These are phyloP conservation scores for Phalaenopsis hybrid DNA, from an alignment of 116 monocot species.

Conservation along the genomic window DNA sequence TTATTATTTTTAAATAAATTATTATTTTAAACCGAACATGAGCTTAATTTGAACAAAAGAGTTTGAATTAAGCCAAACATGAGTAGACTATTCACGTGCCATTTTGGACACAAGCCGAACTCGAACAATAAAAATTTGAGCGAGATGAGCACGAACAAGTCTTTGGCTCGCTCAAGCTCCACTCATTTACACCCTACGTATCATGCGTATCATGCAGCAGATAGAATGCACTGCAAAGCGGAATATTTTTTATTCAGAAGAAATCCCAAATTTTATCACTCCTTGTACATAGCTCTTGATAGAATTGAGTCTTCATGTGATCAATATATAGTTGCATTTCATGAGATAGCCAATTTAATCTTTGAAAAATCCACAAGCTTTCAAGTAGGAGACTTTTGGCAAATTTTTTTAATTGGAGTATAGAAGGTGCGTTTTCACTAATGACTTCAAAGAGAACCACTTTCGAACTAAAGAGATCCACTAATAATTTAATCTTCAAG, in stretches of 20 bases:
- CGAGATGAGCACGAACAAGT: no score
- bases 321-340: background rate
- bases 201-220: background rate
- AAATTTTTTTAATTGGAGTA: slow-evolving; percentile 9
- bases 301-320: background rate
- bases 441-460: slow-evolving; percentile 21
- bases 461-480: slow-evolving; percentile 9
- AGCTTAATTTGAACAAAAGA: no score
- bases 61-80: no score
- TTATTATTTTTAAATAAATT: no score
- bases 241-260: slow-evolving; percentile 12
- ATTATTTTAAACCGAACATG: no score
- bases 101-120: no score
- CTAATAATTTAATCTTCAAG: background rate
- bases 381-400: slow-evolving; percentile 20
- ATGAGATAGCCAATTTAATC: slow-evolving; percentile 7
- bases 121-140: no score
- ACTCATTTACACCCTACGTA: no score
- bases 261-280: slow-evolving; percentile 4
- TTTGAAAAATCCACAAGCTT: slow-evolving; percentile 9
- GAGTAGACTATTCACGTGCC: no score
- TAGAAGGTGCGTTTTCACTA: background rate
- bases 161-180: no score
- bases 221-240: background rate
- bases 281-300: slow-evolving; percentile 3